Evolutionary conservation across 176 grass and related monocot genomes (phyloP).

Genomic region (Carex littledalei): DNA sequence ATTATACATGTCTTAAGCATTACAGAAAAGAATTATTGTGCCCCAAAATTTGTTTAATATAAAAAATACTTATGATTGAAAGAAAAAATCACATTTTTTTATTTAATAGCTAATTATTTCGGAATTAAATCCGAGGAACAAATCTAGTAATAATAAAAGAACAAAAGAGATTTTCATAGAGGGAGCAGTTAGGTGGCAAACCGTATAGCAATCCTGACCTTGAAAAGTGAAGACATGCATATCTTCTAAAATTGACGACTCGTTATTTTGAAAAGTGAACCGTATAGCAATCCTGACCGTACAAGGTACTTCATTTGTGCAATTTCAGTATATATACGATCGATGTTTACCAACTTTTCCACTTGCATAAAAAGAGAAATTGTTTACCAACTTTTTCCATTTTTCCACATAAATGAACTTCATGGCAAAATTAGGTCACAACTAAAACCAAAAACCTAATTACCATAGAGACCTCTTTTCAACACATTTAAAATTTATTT

Average conservation of each 20-base stretch:
- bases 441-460: constrained; percentile 22
- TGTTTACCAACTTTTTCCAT: constrained; percentile 21
- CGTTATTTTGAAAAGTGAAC: too few relatives aligned
- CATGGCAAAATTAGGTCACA: constrained; percentile 22
- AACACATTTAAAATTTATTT: neutral
- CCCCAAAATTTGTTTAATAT: too few relatives aligned
- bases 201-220: neutral
- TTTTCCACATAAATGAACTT: neutral
- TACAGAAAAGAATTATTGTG: too few relatives aligned
- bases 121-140: neutral
- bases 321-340: too few relatives aligned
- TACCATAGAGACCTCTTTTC: neutral
- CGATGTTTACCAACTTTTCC: neutral
- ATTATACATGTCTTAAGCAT: too few relatives aligned
- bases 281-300: too few relatives aligned
- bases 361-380: neutral
- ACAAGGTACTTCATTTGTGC: too few relatives aligned
- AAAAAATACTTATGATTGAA: too few relatives aligned
- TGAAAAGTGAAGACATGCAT: neutral
- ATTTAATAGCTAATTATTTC: too few relatives aligned
- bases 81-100: too few relatives aligned
- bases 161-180: neutral
- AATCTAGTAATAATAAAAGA: neutral
- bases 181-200: neutral
- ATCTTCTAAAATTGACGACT: neutral